Evolutionary conservation across 2,329 filamentous ascomycete species (phyloP).

Genomic region (Fusarium scirpi): DNA sequence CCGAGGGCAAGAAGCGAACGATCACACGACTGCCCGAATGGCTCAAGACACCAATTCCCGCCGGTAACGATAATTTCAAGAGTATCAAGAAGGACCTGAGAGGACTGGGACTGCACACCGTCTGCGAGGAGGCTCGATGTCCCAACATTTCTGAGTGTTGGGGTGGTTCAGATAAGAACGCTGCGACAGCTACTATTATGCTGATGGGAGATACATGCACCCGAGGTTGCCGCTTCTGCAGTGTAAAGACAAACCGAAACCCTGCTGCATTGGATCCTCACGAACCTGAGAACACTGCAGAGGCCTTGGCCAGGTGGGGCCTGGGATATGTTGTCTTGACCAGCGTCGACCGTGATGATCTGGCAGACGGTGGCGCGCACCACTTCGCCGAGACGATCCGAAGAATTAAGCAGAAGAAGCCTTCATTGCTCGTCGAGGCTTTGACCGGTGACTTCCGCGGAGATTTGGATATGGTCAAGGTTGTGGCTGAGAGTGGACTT

Average conservation of each 20-base stretch:
- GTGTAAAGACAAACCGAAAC: conserved; percentile 86
- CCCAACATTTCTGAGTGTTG: conserved; percentile 99
- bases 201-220: conserved; percentile 99
- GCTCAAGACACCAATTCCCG: conserved; percentile 96
- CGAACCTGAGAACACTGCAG: conserved; percentile 96
- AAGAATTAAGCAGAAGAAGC: conserved; percentile 88
- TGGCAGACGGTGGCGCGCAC: conserved; percentile 85
- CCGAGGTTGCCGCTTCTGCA: conserved; percentile 95
- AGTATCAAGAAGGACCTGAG: conserved; percentile 94
- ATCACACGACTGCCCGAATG: conserved; percentile 86
- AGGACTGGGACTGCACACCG: conserved; percentile 90
- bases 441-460: conserved; percentile 90
- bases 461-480: conserved; percentile 84
- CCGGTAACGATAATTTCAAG: conserved; percentile 84
- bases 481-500: conserved; percentile 87
- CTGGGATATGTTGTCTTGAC: conserved; percentile 96
- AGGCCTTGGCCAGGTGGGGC: conserved; percentile 92
- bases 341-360: conserved; percentile 91
- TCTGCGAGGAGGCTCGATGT: conserved; percentile 97
- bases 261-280: conserved; percentile 89
- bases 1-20: conserved; percentile 70
- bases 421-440: conserved; percentile 82
- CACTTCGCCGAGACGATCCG: conserved; percentile 96
- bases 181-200: conserved; percentile 98
- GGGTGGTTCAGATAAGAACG: conserved; percentile 88